phyloP scores from a whole-genome alignment of 2,329 filamentous ascomycete species.

The Aspergillus viridinutans region DNA sequence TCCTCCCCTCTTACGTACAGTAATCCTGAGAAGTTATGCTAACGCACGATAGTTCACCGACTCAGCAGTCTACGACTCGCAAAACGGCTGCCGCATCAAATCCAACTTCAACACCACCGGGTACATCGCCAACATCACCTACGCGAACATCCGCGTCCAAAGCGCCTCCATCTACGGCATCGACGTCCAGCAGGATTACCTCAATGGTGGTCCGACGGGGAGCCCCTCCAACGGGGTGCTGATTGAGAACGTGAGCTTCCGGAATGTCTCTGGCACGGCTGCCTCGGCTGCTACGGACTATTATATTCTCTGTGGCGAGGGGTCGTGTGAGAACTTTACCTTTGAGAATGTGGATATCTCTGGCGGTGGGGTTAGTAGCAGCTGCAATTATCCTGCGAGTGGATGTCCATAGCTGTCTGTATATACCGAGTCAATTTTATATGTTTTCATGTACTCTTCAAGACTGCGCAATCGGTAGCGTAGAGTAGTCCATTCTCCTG shows the following conservation, averaged over 20 bases:
- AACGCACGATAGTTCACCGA: conserved; percentile 43
- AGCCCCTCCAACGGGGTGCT: conserved; percentile 36
- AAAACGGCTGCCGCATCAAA: conserved; percentile 38
- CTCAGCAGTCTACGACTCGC: conserved; percentile 17
- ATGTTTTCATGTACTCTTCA: too few species aligned
- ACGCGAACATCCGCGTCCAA: conserved; percentile 44
- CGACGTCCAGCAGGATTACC: conserved; percentile 51
- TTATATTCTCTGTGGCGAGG: conserved; percentile 37
- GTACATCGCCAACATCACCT: conserved; percentile 41
- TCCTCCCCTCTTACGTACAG: too few species aligned
- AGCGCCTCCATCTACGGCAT: conserved; percentile 48
- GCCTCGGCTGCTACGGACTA: conserved; percentile 29
- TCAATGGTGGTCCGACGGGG: conserved; percentile 44
- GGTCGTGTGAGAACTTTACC: conserved; percentile 34
- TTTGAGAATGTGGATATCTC: conserved; percentile 36
- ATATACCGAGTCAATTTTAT: too few species aligned
- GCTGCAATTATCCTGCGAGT: conserved; percentile 18
- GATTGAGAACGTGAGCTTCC: conserved; percentile 33
- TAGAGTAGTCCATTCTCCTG: too few species aligned
- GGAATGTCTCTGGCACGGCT: conserved; percentile 34
- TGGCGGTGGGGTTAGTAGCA: conserved; percentile 26
- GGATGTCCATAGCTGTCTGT: not conserved
- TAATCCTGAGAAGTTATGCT: too few species aligned
- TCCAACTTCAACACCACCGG: conserved; percentile 38
- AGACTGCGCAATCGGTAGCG: too few species aligned